Conservation (phyloP, 2,329 filamentous ascomycete genomes). For the Ceratocystis huliohia region DNA sequence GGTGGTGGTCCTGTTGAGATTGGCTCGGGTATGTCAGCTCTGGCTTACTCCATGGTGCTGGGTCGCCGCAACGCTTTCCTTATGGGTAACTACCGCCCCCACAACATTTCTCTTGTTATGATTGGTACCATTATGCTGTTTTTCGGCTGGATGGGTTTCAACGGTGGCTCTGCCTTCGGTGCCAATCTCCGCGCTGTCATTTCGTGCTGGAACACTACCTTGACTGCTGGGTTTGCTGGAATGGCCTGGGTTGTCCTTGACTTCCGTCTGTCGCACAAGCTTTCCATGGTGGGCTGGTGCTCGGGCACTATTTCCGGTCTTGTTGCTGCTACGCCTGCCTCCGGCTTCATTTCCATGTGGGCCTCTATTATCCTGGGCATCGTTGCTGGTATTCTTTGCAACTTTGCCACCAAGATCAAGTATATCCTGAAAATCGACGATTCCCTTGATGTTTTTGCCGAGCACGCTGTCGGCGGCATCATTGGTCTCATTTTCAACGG, state of each 20-base stretch:
- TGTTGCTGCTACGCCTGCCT: slow-evolving; percentile 56
- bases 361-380: slow-evolving; percentile 54
- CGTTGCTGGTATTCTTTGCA: slow-evolving; percentile 52
- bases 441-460: slow-evolving; percentile 58
- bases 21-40: slow-evolving; percentile 77
- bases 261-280: slow-evolving; percentile 86
- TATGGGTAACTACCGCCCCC: slow-evolving; percentile 99
- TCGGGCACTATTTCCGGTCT: slow-evolving; percentile 59
- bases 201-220: slow-evolving; percentile 96
- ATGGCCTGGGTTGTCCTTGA: slow-evolving; percentile 93
- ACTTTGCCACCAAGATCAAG: slow-evolving; percentile 56
- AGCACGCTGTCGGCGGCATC: slow-evolving; percentile 57
- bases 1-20: slow-evolving; percentile 97
- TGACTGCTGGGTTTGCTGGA: slow-evolving; percentile 82
- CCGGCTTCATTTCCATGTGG: slow-evolving; percentile 56
- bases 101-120: slow-evolving; percentile 96
- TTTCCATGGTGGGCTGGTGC: slow-evolving; percentile 69
- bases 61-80: slow-evolving; percentile 96
- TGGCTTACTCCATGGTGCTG: slow-evolving; percentile 92
- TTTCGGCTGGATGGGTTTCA: slow-evolving; percentile 99
- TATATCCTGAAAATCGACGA: slow-evolving; percentile 54
- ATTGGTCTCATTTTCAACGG: slow-evolving; percentile 61
- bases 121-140: slow-evolving; percentile 90
- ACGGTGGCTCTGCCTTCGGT: slow-evolving; percentile 88
- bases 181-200: slow-evolving; percentile 88